Evolutionary conservation across 2,329 filamentous ascomycete genomes (phyloP), one percentile per base, ranked within the genome.

Genomic region (Daldinia eschscholtzii): DNA sequence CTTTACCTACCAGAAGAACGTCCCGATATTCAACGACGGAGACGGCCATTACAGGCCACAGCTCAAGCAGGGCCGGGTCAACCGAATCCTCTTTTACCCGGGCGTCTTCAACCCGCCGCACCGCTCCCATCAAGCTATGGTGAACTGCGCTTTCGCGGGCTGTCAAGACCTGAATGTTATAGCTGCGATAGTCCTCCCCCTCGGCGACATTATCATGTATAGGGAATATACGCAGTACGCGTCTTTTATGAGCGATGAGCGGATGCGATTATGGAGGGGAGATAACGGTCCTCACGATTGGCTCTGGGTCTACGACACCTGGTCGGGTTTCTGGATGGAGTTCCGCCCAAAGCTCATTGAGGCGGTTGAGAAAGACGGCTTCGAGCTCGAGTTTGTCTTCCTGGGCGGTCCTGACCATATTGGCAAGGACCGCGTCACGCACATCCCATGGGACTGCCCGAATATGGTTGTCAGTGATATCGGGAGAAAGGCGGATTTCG

Each of bases 61-160:
- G 28, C 46, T 52, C 15, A 33, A 18, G 18, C 26, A 18, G 6
- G 28, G 9, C 26, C 46, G 46, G 15, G 5, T 12, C 2, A 52
- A 52, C 26, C 46, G 46, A n/a, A 33, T 52, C 7, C 28, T 52
- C 7, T 13, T 52, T 4, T 52, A 52, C 4, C 6, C 26, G 26
- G 46, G 46, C 10, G 1, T 13, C 26, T 52, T 52, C 46, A 33
- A 18, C 28, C 46, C 46, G 15, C 46, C 46, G 15, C 46, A 52
- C 28, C 26, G 26, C 28, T 26, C 6, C 15, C 46, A 52, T n/a
- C 46, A 52, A 33, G 26, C 46, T 9, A 0, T 52, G 3, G 15
- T 52, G 7, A 33, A 52, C 46, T 52, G 28, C 26, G 46, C 46
- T 13, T 52, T 52, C 28, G n/a, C 15, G 26, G 26, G 46, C 46